Conservation (phyloP, 129 eudicot genomes). For the Chrysanthemum lavandulifolium region DNA sequence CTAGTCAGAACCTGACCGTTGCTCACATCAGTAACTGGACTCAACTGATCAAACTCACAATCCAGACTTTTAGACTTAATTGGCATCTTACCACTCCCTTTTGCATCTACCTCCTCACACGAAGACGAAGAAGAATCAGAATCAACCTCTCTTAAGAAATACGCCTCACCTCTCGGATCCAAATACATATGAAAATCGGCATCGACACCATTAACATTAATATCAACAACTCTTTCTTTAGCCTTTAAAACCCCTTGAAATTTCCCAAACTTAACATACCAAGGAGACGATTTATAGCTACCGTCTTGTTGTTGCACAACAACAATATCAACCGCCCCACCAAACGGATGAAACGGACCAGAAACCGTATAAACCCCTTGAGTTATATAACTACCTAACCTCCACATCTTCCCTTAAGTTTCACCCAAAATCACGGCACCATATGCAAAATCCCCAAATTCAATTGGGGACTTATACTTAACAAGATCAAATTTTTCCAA, state of each 20-base stretch:
- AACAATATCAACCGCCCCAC: slow-evolving; percentile 95
- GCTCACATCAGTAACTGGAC: slow-evolving; percentile 41
- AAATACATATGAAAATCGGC: slow-evolving; percentile 79
- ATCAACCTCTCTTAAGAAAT: slow-evolving; percentile 68
- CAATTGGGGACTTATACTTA: neutral
- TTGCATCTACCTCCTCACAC: slow-evolving; percentile 48
- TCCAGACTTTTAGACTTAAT: slow-evolving; percentile 55
- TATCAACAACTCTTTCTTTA: slow-evolving; percentile 65
- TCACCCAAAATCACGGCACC: neutral
- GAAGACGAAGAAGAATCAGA: slow-evolving; percentile 50
- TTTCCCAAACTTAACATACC: slow-evolving; percentile 95
- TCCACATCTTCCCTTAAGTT: slow-evolving; percentile 46
- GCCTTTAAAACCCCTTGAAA: slow-evolving; percentile 96
- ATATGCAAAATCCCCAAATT: neutral
- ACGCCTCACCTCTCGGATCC: slow-evolving; percentile 85
- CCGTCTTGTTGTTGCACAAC: slow-evolving; percentile 92
- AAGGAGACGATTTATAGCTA: slow-evolving; percentile 81
- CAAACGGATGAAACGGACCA: slow-evolving; percentile 89
- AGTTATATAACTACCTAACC: slow-evolving; percentile 75
- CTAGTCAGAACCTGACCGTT: slow-evolving; percentile 35
- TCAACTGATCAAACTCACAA: slow-evolving; percentile 40
- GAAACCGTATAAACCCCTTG: slow-evolving; percentile 75
- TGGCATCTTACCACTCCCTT: slow-evolving; percentile 31
- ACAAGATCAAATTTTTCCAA: neutral
- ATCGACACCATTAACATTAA: slow-evolving; percentile 83